Evolutionary conservation across 1,284 basidiomycete genomes (phyloP), one percentile per base, ranked within the genome.

Genomic region (Cryptococcus sp.): DNA sequence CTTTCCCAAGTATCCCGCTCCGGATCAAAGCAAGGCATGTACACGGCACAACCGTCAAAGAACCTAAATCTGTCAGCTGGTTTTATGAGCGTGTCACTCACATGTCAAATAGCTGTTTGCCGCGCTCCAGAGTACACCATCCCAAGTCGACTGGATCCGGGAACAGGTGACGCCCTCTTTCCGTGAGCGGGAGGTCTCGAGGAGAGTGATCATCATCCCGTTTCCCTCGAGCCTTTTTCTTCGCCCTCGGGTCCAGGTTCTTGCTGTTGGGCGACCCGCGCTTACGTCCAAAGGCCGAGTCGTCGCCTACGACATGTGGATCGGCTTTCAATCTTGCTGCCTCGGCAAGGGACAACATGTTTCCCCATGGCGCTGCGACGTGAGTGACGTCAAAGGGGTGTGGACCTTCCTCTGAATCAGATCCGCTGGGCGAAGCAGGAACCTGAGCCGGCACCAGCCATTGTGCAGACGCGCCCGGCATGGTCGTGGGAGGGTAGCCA

Each of bases 31-130:
- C 93, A 85, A 47, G 91, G 88, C 77, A 93, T 78, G 75, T 93
- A 93, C 15, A 89, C 90, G 8, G 88, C 89, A 70, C 89, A 92
- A 22, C 89, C 65, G 85, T 86, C 84, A 76, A 90, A 92, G 75
- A 67, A 67, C 20, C 65, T 66, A 56, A 3, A 50, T 54, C 53
- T 20, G 50, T 52, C 35, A 39, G 30, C 47, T 30, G 40, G 13
- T 19, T 16, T 19, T 16, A 54, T 20, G 25, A n/a, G 30, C 13
- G 22, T 19, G n/a, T 38, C 57, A 80, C 84, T 60, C 65, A 91
- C 62, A 70, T 54, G 27, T 85, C 83, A 75, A 91, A 93, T 40
- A 93, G 78, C 60, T 90, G 86, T 56, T 85, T 85, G 3, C 89
- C 91, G 70, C 90, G 88, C 27, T 81, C 80, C 71, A 90, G 88